Conservation (phyloP, 139 green algal species). For the Haematococcus lacustris region DNA sequence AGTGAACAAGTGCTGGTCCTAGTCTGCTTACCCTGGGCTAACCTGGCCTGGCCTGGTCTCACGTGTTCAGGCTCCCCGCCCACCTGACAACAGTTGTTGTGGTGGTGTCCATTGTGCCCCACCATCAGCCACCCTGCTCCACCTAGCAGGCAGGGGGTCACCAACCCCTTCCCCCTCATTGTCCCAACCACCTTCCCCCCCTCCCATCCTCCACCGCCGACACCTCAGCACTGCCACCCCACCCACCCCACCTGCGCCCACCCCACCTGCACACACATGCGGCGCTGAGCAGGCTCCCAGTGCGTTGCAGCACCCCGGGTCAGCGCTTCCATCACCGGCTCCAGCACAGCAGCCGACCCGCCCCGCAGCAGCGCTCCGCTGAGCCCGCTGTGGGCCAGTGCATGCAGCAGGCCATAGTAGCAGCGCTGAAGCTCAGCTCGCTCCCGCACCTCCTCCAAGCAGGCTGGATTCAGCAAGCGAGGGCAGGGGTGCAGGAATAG, state of each 20-base stretch:
- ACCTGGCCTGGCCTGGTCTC: not conserved
- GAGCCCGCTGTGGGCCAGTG: slow-evolving; percentile 26
- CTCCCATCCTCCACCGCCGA: not conserved
- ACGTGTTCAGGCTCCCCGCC: not conserved
- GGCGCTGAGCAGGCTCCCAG: slow-evolving; percentile 47
- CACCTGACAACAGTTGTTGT: not conserved
- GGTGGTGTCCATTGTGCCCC: not conserved
- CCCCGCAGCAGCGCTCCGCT: slow-evolving; percentile 20
- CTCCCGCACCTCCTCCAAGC: slow-evolving; percentile 66
- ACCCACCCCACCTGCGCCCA: not conserved
- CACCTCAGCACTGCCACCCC: not conserved
- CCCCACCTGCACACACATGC: slow-evolving; percentile 53
- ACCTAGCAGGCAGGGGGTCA: not conserved
- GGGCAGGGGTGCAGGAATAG: no score
- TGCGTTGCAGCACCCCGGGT: slow-evolving; percentile 43
- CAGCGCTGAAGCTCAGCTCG: slow-evolving; percentile 61
- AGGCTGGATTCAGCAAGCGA: slow-evolving; percentile 10
- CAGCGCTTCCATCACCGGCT: slow-evolving; percentile 43
- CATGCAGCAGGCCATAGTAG: slow-evolving; percentile 66
- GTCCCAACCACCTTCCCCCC: no score
- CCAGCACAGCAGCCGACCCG: slow-evolving; percentile 32
- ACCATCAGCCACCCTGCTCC: not conserved
- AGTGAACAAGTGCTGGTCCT: not conserved
- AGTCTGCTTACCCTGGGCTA: not conserved
- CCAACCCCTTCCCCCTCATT: not conserved